Evolutionary conservation across 495 filamentous ascomycete species (phyloP).

Genomic region (Cairneyella variabilis): DNA sequence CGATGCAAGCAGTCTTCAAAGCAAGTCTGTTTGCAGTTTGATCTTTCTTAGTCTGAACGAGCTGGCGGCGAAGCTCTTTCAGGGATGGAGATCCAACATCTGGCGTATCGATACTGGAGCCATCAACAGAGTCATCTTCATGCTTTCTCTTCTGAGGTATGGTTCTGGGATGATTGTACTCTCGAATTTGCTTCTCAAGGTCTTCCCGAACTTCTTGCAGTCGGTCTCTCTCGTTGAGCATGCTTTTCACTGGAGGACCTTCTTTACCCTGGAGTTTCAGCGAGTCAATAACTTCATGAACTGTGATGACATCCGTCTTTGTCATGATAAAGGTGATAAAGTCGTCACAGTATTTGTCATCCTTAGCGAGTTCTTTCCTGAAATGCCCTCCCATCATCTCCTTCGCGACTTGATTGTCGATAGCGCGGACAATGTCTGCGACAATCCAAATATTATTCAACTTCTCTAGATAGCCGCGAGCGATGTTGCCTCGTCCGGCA

Average conservation of each 20-base stretch:
- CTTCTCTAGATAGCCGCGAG: slow-evolving; percentile 57
- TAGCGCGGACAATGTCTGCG: slow-evolving; percentile 58
- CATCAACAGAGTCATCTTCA: background rate
- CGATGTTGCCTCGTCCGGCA: slow-evolving; percentile 56
- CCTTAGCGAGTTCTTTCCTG: slow-evolving; percentile 58
- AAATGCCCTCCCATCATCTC: slow-evolving; percentile 55
- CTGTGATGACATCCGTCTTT: slow-evolving; percentile 61
- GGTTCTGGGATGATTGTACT: background rate
- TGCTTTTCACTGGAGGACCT: background rate
- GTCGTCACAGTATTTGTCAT: slow-evolving; percentile 40
- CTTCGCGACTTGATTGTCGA: slow-evolving; percentile 61
- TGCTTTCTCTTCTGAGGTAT: background rate
- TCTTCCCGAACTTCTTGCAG: background rate
- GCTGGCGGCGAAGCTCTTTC: background rate
- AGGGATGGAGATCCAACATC: background rate
- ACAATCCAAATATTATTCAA: slow-evolving; percentile 56
- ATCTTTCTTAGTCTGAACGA: background rate
- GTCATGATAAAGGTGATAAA: slow-evolving; percentile 60
- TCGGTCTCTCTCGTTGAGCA: background rate
- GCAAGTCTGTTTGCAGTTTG: too few species aligned
- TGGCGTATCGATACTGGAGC: background rate
- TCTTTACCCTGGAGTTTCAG: background rate
- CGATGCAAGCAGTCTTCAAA: background rate
- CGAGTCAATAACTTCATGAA: slow-evolving; percentile 24
- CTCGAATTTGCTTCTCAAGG: background rate